Percentiles rank a stretch among this genome's conserved stretches.
Evolutionary conservation across 371 early-diverging fungal species (phyloP).

Genomic region (Saksenaea oblongispora): DNA sequence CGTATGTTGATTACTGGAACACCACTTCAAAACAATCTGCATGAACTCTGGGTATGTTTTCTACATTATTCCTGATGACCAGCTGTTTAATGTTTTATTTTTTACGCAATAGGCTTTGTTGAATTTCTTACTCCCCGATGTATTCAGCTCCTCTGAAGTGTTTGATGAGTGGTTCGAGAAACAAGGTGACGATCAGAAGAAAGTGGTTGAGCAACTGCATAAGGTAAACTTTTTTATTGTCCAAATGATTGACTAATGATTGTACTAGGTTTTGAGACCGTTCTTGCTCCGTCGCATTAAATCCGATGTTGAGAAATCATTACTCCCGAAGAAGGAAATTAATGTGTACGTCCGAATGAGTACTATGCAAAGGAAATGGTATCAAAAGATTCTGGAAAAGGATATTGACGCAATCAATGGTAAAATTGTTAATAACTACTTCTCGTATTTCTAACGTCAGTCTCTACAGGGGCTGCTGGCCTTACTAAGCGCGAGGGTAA

Average conservation of each 20-base stretch:
- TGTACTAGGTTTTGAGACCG: slow-evolving; percentile 77
- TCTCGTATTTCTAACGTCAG: background rate
- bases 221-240: slow-evolving; percentile 52
- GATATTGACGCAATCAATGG: slow-evolving; percentile 97
- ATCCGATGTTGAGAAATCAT: slow-evolving; percentile 96
- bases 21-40: slow-evolving; percentile 98
- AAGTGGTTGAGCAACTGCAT: slow-evolving; percentile 90
- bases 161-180: slow-evolving; percentile 92
- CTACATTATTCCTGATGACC: background rate
- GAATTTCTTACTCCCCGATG: slow-evolving; percentile 97
- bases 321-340: slow-evolving; percentile 96
- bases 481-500: slow-evolving; percentile 74
- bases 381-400: slow-evolving; percentile 96
- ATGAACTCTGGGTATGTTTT: slow-evolving; percentile 89
- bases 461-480: slow-evolving; percentile 30
- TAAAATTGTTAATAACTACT: slow-evolving; percentile 16
- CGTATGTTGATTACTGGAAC: slow-evolving; percentile 98
- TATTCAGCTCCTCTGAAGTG: slow-evolving; percentile 90
- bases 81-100: background rate
- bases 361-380: slow-evolving; percentile 97
- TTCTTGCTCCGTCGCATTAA: slow-evolving; percentile 98
- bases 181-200: slow-evolving; percentile 79
- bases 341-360: slow-evolving; percentile 97
- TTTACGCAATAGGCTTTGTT: slow-evolving; percentile 73
- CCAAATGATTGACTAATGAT: background rate